Evolutionary conservation across 805 yeast genomes (phyloP), one percentile per base, ranked within the genome.

Genomic region (Saturnispora ahearnii): DNA sequence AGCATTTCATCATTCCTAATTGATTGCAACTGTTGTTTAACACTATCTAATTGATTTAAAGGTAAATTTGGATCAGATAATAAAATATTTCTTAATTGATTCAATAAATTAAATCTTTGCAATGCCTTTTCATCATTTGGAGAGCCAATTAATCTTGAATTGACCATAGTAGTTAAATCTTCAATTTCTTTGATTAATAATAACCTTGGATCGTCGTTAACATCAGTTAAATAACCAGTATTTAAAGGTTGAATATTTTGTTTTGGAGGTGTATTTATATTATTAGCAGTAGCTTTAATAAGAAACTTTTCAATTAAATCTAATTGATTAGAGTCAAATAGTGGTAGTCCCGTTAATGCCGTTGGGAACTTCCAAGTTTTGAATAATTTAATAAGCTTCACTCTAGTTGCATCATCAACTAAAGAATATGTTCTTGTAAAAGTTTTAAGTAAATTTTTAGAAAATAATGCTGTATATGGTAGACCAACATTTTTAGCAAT

Each of bases 401-500:
- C 72, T 56, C 98, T 75, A 13, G 82, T 77, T n/a, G 73, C 66
- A 57, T 87, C 95, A 59, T 81, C 83, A 37, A 87, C 91, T 49
- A 83, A 69, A n/a, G 87, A 75, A 62, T 86, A 93, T 2, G 89
- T 82, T 54, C 79, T 81, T 26, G 85, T 81, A 66, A 84, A 91
- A 3, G 86, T 70, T 56, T 75, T 77, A 67, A 77, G 84, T 44
- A 89, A 68, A 54, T 82, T 81, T 55, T 79, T 73, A 47, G 90
- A 83, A 62, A 93, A 80, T 46, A 86, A 64, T 6, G 81, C 73
- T n/a, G 88, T 86, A 64, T 91, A 93, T 1, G 98, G 97, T 53
- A 82, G 76, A 8, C 97, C 96, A 31, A 87, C 82, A 59, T 83
- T 87, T 65, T 93, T 93, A 68, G 91, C 85, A 44, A 93, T 85